Evolutionary conservation across 2,329 filamentous ascomycete genomes (phyloP), one percentile per base, ranked within the genome.

Genomic region (Rhynchosporium agropyri): DNA sequence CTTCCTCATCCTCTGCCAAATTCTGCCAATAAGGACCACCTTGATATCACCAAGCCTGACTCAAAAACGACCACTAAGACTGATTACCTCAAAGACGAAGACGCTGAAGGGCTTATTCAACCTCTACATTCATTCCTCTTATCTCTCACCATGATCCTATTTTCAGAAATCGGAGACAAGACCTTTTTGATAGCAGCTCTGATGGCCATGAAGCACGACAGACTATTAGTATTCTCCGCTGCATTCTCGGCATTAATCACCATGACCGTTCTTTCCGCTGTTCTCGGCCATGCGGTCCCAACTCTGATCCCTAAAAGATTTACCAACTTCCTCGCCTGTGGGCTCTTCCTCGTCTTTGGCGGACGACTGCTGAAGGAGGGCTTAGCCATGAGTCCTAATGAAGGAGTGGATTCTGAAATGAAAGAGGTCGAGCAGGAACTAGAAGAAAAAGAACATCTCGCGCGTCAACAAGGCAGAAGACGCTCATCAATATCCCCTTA

Each of bases 181-280:
- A 99, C 95, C 0, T 99, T 99, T 80, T 83, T 99, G 49, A 92
- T 99, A 28, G 95, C 95, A 6, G 94, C 93, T 7, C 85, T 99
- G 20, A 99, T 99, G 95, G 95, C 95, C 12, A 99, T 99, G 95
- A 95, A 97, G 75, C 94, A 99, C 73, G 90, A 95, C 66, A 89
- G 95, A 58, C 80, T 97, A 67, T 84, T 98, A 12, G 95, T 99
- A 65, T 99, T 99, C 78, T 90, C 91, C 1, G 92, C 95, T 7
- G 95, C 95, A n/a, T 94, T 97, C 71, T 87, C 89, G 59, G 96
- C 95, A 9, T 82, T 99, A 51, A 85, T 97, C 64, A 85, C 90
- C 74, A 99, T 99, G 95, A 99, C 95, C 0, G 84, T 98, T 9
- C 84, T 99, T 15, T 98, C 95, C 1, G 95, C 95, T 8, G 82